These are phyloP conservation scores for Botryotinia narcissicola DNA, from an alignment of 2,329 filamentous ascomycete genomes.

Conservation along the genomic window DNA sequence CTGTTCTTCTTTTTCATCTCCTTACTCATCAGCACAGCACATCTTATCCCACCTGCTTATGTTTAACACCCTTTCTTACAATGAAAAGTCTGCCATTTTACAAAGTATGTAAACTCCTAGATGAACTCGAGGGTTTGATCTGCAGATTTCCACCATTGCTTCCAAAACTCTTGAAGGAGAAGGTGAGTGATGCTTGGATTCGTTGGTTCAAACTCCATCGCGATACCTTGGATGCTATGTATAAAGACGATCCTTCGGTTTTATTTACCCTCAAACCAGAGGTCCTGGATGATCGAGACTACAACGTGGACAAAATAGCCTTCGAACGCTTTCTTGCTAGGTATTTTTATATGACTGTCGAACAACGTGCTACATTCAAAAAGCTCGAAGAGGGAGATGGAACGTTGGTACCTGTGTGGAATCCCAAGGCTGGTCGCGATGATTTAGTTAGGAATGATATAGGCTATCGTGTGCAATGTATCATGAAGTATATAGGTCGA, in stretches of 20 bases:
- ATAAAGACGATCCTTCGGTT: conserved; percentile 9
- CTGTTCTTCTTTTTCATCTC: background rate
- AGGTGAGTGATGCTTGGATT: conserved; percentile 54
- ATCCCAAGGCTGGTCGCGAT: background rate
- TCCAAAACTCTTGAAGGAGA: conserved; percentile 45
- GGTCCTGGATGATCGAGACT: conserved; percentile 73
- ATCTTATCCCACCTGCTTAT: background rate
- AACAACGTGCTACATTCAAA: background rate
- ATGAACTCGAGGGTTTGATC: conserved; percentile 54
- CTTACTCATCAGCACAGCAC: background rate
- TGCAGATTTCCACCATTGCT: conserved; percentile 42
- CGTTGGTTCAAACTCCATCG: conserved; percentile 70
- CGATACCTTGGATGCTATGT: conserved; percentile 49
- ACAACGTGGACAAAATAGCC: conserved; percentile 60
- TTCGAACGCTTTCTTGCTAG: conserved; percentile 67
- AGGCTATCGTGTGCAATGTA: conserved; percentile 12
- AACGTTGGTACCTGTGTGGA: background rate
- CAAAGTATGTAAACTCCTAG: conserved; percentile 71
- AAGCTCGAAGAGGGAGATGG: background rate
- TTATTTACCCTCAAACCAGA: conserved; percentile 38
- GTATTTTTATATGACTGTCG: conserved; percentile 2
- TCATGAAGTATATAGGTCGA: conserved; percentile 26
- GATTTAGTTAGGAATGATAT: conserved; percentile 4
- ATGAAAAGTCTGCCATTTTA: conserved; percentile 63
- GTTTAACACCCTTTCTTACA: conserved; percentile 13